phyloP scores from a whole-genome alignment of 805 yeast species.

The Yarrowia divulgata region DNA sequence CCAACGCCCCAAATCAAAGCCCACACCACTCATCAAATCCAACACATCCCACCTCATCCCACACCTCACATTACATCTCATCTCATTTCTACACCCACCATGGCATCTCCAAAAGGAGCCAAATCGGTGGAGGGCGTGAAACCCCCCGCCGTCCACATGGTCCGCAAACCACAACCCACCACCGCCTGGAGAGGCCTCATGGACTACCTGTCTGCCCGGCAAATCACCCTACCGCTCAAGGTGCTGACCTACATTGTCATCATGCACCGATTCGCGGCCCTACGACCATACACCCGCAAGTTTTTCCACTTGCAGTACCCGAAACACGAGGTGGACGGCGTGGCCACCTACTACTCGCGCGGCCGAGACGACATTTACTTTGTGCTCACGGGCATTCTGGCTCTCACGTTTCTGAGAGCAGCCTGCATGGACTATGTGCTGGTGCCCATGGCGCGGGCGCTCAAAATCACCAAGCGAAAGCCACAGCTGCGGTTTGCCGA shows the following conservation, averaged over 20 bases:
- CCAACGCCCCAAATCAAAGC: too few species aligned
- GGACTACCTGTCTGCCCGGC: conserved; percentile 32
- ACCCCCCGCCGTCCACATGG: background rate
- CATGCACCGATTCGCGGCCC: conserved; percentile 47
- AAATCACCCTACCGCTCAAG: conserved; percentile 28
- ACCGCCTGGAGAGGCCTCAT: conserved; percentile 22
- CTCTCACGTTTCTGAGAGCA: conserved; percentile 65
- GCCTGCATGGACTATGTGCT: conserved; percentile 64
- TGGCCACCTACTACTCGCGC: conserved; percentile 30
- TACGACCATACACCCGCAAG: conserved; percentile 50
- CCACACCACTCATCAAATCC: background rate
- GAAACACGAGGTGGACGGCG: conserved; percentile 41
- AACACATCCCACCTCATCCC: background rate
- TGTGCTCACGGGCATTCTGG: conserved; percentile 62
- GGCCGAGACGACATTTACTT: conserved; percentile 47
- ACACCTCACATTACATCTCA: background rate
- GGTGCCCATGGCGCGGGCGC: conserved; percentile 60
- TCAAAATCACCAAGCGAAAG: conserved; percentile 57
- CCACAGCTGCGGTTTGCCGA: conserved; percentile 77
- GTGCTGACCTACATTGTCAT: conserved; percentile 44
- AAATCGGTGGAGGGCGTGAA: background rate
- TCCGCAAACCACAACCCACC: background rate
- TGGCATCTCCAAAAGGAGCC: conserved; percentile 11
- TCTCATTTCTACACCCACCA: background rate
- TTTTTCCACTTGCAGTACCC: conserved; percentile 56